Evolutionary conservation across 2,329 filamentous ascomycete genomes (phyloP), one percentile per base, ranked within the genome.

Genomic region (Claviceps sp.): DNA sequence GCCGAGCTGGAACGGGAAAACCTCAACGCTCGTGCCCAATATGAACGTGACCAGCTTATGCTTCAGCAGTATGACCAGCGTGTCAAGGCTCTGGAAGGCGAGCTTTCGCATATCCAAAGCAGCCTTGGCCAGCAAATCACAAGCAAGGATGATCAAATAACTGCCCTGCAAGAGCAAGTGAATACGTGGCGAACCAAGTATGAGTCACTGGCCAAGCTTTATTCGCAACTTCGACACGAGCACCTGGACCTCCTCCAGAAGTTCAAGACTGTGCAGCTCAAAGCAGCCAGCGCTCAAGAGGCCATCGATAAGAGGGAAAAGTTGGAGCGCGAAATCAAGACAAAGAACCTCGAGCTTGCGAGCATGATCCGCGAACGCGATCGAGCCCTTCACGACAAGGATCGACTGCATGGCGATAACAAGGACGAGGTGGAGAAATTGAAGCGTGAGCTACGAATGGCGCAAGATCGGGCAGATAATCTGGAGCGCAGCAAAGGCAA

Each of bases 321-420:
- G 73, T 77, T 98, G 50, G 89, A 97, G 72, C 85, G 91, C 37
- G 93, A 98, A 71, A 86, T 98, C 66, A 98, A 98, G 79, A 96
- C 91, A 34, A 98, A 98, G 79, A 98, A 98, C 65, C 74, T 98
- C n/a, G 93, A 98, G 68, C 72, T 98, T 55, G 93, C 93, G 37
- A 89, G 97, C 66, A 97, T 98, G 93, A 98, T 98, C 58, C 82
- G 93, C 44, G 93, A 98, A 72, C 80, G 93, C 60, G 93, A 98
- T 64, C 82, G 93, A 57, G 93, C 93, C 34, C 71, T 96, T 50
- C 88, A 97, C 63, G 93, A 98, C 56, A 88, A 90, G 66, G 93
- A 98, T 64, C 82, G 93, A 52, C 72, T 85, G n/a, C 81, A 76
- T 50, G 93, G 93, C 48, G 86, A 82, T 51, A 90, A 90, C 68